Conservation (phyloP, 768 basidiomycete genomes). For the Xerocomellus amylosporus region DNA sequence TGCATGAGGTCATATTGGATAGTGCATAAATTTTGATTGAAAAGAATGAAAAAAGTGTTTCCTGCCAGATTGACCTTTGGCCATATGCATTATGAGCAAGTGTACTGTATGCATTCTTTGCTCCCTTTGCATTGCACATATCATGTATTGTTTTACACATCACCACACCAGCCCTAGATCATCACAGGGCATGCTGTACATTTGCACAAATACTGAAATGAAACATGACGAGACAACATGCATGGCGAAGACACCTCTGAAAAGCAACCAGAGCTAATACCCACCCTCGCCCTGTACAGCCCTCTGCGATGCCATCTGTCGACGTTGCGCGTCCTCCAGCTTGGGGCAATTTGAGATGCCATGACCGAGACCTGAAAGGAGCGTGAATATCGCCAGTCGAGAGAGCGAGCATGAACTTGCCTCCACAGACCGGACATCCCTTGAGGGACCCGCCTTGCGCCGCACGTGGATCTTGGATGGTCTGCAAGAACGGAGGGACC, state of each 20-base stretch:
- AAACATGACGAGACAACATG: neutral
- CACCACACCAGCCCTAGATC: neutral
- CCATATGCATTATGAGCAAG: too few relatives aligned
- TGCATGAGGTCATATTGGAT: too few relatives aligned
- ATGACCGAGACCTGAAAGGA: constrained; percentile 77
- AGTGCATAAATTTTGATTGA: too few relatives aligned
- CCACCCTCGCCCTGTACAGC: constrained; percentile 57
- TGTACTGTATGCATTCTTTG: neutral
- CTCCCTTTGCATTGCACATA: constrained; percentile 3
- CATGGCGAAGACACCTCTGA: neutral
- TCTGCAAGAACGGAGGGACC: constrained; percentile 88
- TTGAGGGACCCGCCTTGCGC: constrained; percentile 73
- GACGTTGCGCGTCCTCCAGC: constrained; percentile 86
- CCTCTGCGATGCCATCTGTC: constrained; percentile 88
- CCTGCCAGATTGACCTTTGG: too few relatives aligned
- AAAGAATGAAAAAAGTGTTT: too few relatives aligned
- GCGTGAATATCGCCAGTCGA: neutral
- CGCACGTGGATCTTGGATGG: constrained; percentile 87
- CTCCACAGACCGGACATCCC: constrained; percentile 96
- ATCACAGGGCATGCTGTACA: constrained; percentile 5
- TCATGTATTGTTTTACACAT: constrained; percentile 3
- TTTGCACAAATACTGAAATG: constrained; percentile 5
- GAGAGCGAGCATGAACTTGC: constrained; percentile 36
- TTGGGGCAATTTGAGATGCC: constrained; percentile 95
- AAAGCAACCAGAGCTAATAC: constrained; percentile 8